These are phyloP conservation scores for Pichia phayaonensis DNA, from an alignment of 805 yeast genomes.

Conservation along the genomic window DNA sequence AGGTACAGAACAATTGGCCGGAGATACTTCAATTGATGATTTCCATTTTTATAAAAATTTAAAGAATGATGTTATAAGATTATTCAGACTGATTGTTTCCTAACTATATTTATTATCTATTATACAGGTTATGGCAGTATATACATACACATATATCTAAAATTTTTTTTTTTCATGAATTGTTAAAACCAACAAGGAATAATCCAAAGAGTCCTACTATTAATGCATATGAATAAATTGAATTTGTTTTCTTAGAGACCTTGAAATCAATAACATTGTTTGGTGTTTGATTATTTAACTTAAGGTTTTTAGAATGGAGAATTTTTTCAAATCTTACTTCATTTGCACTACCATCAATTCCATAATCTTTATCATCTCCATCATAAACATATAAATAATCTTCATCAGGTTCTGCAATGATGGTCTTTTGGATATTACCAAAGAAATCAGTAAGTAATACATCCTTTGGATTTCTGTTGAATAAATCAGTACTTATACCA, in stretches of 20 bases:
- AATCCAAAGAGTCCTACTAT: neutral
- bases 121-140: neutral
- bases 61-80: slow-evolving; percentile 18
- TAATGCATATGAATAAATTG: neutral
- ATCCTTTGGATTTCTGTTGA: slow-evolving; percentile 53
- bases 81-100: slow-evolving; percentile 12
- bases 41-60: slow-evolving; percentile 21
- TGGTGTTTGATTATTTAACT: neutral
- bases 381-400: slow-evolving; percentile 7
- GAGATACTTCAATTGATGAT: slow-evolving; percentile 16
- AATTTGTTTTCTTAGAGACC: neutral
- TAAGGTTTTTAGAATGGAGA: neutral
- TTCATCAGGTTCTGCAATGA: slow-evolving; percentile 29
- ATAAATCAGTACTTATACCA: slow-evolving; percentile 84
- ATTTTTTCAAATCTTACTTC: neutral
- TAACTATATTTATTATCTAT: neutral
- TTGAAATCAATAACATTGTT: slow-evolving; percentile 1
- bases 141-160: too few species aligned
- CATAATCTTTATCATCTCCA: slow-evolving; percentile 41
- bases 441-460: slow-evolving; percentile 88
- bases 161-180: neutral
- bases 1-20: slow-evolving; percentile 14
- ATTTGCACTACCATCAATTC: slow-evolving; percentile 1
- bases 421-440: slow-evolving; percentile 80
- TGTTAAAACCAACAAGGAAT: neutral